phyloP scores from a whole-genome alignment of 2,329 filamentous ascomycete species.

The Fusarium sp. region DNA sequence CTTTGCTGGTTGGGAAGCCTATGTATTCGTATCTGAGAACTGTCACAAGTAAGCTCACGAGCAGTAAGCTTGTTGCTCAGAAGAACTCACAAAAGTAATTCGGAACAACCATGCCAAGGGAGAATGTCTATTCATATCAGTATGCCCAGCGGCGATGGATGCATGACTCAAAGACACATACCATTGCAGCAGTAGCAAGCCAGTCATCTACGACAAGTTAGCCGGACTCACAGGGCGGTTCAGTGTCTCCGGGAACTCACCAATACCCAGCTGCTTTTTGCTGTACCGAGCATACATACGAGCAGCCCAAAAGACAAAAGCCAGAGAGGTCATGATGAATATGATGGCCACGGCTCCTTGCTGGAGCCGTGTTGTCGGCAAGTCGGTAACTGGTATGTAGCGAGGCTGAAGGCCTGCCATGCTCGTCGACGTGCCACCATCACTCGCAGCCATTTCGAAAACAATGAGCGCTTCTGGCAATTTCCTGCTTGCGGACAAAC shows the following conservation, averaged over 20 bases:
- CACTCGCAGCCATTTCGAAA: neutral
- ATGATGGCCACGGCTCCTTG: conserved; percentile 33
- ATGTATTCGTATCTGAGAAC: conserved; percentile 34
- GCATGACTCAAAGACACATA: neutral
- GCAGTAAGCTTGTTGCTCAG: no score
- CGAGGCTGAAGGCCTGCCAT: conserved; percentile 5
- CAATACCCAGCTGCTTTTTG: conserved; percentile 32
- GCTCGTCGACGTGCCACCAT: neutral
- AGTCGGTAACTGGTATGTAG: conserved; percentile 20
- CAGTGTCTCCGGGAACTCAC: conserved; percentile 8
- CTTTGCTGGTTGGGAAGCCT: conserved; percentile 18
- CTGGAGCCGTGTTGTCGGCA: conserved; percentile 31
- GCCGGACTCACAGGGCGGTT: neutral
- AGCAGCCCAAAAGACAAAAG: conserved; percentile 22
- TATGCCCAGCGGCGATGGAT: neutral
- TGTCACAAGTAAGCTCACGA: neutral
- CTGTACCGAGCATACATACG: conserved; percentile 33
- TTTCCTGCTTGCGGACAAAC: neutral
- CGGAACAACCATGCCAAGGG: conserved; percentile 23
- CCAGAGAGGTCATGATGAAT: conserved; percentile 29
- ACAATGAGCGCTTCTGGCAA: no score
- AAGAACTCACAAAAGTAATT: conserved; percentile 28
- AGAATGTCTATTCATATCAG: conserved; percentile 16
- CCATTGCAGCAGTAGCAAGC: conserved; percentile 30
- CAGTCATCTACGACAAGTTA: conserved; percentile 30